Percentiles rank a stretch among this genome's conserved stretches.
These are phyloP conservation scores for Castanea sativa DNA, from an alignment of 306 rosid species.

Conservation along the genomic window DNA sequence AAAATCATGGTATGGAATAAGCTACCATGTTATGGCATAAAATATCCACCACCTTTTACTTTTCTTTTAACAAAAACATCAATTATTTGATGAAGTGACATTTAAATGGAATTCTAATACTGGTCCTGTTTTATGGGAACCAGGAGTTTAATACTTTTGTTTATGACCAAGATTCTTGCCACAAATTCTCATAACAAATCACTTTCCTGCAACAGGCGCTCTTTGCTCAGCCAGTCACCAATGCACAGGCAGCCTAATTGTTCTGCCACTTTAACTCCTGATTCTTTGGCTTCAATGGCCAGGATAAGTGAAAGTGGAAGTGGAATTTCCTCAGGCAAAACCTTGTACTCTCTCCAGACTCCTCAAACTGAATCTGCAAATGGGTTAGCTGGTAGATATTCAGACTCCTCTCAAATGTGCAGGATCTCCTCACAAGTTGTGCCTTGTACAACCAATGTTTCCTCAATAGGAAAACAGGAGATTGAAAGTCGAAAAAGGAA, in stretches of 20 bases:
- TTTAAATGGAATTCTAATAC: neutral
- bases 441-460: conserved; percentile 33
- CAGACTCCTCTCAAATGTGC: conserved; percentile 29
- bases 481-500: conserved; percentile 52
- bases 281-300: conserved; percentile 27
- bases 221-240: conserved; percentile 91
- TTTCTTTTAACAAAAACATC: neutral
- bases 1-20: too few relatives aligned
- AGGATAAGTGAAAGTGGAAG: conserved; percentile 43
- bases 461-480: conserved; percentile 23
- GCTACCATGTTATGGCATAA: neutral
- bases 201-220: conserved; percentile 59
- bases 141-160: too few relatives aligned
- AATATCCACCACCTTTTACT: neutral
- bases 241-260: conserved; percentile 26
- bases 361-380: conserved; percentile 27
- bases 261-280: conserved; percentile 45
- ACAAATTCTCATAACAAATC: neutral
- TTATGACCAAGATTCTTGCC: too few relatives aligned
- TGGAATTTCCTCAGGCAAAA: conserved; percentile 41
- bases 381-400: conserved; percentile 34
- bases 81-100: neutral
- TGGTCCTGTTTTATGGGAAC: neutral
- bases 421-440: conserved; percentile 34
- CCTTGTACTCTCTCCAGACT: conserved; percentile 30